Conservation (phyloP, 164 flowering plant species). For the Berberis vulgaris region DNA sequence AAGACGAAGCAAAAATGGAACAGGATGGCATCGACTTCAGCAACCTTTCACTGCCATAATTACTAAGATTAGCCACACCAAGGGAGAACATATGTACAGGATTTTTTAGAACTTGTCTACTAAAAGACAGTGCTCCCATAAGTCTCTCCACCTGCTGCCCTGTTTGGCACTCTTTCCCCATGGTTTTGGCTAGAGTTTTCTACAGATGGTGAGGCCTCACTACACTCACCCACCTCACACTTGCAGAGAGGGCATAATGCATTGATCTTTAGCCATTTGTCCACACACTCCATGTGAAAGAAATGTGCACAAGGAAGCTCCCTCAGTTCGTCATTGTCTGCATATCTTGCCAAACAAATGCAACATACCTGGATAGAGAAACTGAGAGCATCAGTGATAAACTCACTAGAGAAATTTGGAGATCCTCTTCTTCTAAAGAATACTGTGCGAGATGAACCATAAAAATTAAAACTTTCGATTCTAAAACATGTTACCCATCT, state of each 20-base stretch:
- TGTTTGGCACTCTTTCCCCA: slow-evolving; percentile 9
- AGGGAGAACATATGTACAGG: neutral
- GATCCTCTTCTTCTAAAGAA: no score
- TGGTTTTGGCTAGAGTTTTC: slow-evolving; percentile 17
- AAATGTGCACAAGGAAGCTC: slow-evolving; percentile 67
- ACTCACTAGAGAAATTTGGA: no score
- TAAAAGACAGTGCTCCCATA: slow-evolving; percentile 10
- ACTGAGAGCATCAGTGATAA: no score
- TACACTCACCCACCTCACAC: slow-evolving; percentile 33
- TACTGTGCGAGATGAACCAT: no score
- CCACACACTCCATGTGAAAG: slow-evolving; percentile 61
- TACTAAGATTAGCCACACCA: no score
- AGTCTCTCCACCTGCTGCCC: slow-evolving; percentile 7
- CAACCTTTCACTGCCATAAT: no score
- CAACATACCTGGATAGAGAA: slow-evolving; percentile 45
- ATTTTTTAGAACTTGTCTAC: neutral
- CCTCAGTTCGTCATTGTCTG: slow-evolving; percentile 51
- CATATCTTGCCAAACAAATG: slow-evolving; percentile 63
- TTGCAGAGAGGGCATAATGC: slow-evolving; percentile 71
- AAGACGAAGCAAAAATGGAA: no score
- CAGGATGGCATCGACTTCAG: no score
- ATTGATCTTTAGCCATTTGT: slow-evolving; percentile 67
- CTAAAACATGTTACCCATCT: no score
- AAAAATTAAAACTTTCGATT: no score
- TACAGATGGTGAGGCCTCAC: slow-evolving; percentile 14